Evolutionary conservation across 345 rosid species (phyloP).

Genomic region (Corchorus olitorius): DNA sequence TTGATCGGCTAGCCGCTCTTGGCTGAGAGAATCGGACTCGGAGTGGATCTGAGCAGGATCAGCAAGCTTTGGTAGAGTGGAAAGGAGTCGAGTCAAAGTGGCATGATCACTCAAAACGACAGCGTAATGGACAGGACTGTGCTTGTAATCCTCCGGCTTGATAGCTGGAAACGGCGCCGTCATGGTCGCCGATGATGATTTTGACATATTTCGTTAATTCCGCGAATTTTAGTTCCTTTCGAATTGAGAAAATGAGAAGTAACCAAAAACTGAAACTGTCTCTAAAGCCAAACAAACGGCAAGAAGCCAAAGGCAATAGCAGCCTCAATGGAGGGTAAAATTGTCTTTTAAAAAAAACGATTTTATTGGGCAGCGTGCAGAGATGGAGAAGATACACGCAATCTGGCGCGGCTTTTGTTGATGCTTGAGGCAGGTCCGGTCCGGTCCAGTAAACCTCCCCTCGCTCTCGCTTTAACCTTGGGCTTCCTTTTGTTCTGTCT

Average conservation of each 20-base stretch:
- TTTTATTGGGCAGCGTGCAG: constrained; percentile 33
- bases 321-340: constrained; percentile 1
- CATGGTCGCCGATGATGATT: constrained; percentile 38
- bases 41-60: constrained; percentile 69
- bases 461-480: not conserved
- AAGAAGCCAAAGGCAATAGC: not conserved
- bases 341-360: not conserved
- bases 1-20: constrained; percentile 71
- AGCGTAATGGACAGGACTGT: constrained; percentile 87
- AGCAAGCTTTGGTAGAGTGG: constrained; percentile 62
- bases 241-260: not conserved
- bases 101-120: constrained; percentile 73
- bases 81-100: constrained; percentile 63
- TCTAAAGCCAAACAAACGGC: not conserved
- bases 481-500: constrained; percentile 6
- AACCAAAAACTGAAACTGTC: too few species aligned
- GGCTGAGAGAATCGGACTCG: constrained; percentile 66
- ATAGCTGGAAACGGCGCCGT: constrained; percentile 45
- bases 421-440: constrained; percentile 6
- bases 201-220: constrained; percentile 37
- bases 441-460: not conserved
- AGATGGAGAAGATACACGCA: constrained; percentile 31
- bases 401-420: constrained; percentile 49
- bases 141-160: constrained; percentile 70
- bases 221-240: not conserved